Evolutionary conservation across 108 stramenopile genomes (phyloP).

Genomic region (Pinguiococcus pyrenoidosus): DNA sequence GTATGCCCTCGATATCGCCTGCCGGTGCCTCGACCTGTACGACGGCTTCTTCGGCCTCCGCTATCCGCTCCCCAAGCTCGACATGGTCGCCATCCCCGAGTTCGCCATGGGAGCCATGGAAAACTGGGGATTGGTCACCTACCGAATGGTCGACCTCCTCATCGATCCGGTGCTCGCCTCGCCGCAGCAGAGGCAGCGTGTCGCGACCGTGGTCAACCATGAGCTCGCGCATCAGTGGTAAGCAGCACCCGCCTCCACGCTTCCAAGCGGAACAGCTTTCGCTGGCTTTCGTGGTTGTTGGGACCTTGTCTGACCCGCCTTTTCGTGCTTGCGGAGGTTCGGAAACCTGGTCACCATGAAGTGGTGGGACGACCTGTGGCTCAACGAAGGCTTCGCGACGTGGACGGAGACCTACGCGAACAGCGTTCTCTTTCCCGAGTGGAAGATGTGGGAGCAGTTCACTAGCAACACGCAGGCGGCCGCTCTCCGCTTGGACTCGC

Average conservation of each 20-base stretch:
- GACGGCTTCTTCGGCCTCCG: constrained; percentile 51
- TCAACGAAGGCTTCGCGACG: constrained; percentile 90
- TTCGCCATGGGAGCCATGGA: constrained; percentile 94
- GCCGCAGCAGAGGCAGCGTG: constrained; percentile 52
- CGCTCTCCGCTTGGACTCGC: constrained; percentile 69
- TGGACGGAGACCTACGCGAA: constrained; percentile 47
- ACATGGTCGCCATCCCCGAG: constrained; percentile 85
- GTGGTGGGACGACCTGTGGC: constrained; percentile 87
- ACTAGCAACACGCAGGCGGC: constrained; percentile 56
- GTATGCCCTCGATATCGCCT: constrained; percentile 71
- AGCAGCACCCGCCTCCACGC: too few relatives aligned
- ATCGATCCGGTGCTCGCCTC: constrained; percentile 51
- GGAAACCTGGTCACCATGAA: constrained; percentile 92
- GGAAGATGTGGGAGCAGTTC: constrained; percentile 75
- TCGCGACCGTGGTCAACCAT: constrained; percentile 89
- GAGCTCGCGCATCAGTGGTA: constrained; percentile 94
- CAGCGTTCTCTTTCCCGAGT: constrained; percentile 56
- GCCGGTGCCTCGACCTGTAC: constrained; percentile 61
- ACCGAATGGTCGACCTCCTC: constrained; percentile 64
- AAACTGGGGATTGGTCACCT: constrained; percentile 74
- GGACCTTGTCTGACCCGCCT: too few relatives aligned
- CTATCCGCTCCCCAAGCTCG: constrained; percentile 90
- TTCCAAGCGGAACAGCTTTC: too few relatives aligned
- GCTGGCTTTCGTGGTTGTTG: too few relatives aligned
- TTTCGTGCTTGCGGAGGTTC: too few relatives aligned